Conservation (phyloP, 2,329 filamentous ascomycete species). For the Ramularia endophylla region DNA sequence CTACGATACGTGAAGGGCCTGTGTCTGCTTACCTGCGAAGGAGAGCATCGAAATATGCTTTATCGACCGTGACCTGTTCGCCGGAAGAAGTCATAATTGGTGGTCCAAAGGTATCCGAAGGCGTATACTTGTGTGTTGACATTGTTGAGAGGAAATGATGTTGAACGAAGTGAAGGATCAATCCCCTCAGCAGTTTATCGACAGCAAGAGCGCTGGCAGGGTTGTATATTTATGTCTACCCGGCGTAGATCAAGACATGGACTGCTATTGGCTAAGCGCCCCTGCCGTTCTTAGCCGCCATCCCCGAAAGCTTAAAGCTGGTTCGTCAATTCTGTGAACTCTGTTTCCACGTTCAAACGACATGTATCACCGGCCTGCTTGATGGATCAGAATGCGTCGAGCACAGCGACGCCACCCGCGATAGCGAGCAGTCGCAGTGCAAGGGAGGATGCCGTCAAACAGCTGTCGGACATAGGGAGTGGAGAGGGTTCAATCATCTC, state of each 20-base stretch:
- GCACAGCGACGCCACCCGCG: slow-evolving; percentile 18
- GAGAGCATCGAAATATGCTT: slow-evolving; percentile 56
- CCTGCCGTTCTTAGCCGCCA: too few species aligned
- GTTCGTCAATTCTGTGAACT: too few species aligned
- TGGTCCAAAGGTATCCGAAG: too few species aligned
- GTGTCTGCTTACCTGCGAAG: slow-evolving; percentile 52
- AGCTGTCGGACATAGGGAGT: slow-evolving; percentile 28
- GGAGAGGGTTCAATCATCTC: slow-evolving; percentile 37
- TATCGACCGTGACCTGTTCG: slow-evolving; percentile 51
- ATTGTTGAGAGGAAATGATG: too few species aligned
- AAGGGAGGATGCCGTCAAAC: slow-evolving; percentile 33
- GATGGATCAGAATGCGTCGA: slow-evolving; percentile 31
- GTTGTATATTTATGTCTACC: too few species aligned
- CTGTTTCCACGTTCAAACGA: not conserved
- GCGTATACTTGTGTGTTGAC: too few species aligned
- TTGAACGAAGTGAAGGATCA: too few species aligned
- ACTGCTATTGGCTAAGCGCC: too few species aligned
- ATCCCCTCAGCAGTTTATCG: too few species aligned
- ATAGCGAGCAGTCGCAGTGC: slow-evolving; percentile 4
- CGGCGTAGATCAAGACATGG: too few species aligned
- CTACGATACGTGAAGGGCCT: not conserved
- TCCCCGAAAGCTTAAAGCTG: too few species aligned
- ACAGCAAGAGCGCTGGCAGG: too few species aligned
- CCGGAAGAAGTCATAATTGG: slow-evolving; percentile 32
- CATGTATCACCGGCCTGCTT: slow-evolving; percentile 8